phyloP scores from a whole-genome alignment of 768 basidiomycete species.

The Boletus insuetus region DNA sequence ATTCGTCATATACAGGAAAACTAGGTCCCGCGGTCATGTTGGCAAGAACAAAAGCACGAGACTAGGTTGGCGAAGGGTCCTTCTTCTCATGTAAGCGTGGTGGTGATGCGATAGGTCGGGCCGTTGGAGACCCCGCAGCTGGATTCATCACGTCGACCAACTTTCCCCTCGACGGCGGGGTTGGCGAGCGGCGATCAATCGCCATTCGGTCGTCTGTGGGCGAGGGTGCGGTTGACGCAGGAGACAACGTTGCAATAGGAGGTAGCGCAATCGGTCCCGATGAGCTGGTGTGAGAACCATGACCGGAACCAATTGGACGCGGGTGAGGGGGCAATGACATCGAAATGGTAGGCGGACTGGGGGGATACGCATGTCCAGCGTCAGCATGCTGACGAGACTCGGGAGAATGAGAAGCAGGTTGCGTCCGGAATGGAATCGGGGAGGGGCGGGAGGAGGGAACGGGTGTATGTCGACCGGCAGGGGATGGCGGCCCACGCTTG shows the following conservation, averaged over 20 bases:
- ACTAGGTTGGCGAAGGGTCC: constrained; percentile 27
- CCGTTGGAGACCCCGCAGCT: constrained; percentile 47
- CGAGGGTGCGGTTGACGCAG: constrained; percentile 55
- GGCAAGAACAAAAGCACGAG: constrained; percentile 11
- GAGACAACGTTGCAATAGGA: constrained; percentile 68
- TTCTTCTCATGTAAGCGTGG: constrained; percentile 38
- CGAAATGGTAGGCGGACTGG: constrained; percentile 53
- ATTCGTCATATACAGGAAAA: constrained; percentile 15
- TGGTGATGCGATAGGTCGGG: constrained; percentile 56
- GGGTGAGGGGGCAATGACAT: constrained; percentile 72
- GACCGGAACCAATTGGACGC: constrained; percentile 59
- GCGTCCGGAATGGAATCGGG: constrained; percentile 71
- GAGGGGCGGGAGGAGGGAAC: constrained; percentile 62
- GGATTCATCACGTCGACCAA: constrained; percentile 50
- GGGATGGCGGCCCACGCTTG: constrained; percentile 53
- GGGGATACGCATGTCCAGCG: constrained; percentile 36
- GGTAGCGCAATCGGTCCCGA: constrained; percentile 55
- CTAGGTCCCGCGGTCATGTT: constrained; percentile 1
- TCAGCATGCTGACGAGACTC: constrained; percentile 51
- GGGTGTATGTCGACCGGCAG: constrained; percentile 52
- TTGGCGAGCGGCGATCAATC: constrained; percentile 41
- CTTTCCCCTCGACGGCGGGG: constrained; percentile 53
- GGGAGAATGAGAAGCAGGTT: constrained; percentile 66
- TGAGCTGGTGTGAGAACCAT: constrained; percentile 37
- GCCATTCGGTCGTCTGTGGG: constrained; percentile 41